Percentiles rank a stretch among this genome's conserved stretches.
Conservation (phyloP, 805 yeast species). For the Schizosaccharomyces cryophilus region DNA sequence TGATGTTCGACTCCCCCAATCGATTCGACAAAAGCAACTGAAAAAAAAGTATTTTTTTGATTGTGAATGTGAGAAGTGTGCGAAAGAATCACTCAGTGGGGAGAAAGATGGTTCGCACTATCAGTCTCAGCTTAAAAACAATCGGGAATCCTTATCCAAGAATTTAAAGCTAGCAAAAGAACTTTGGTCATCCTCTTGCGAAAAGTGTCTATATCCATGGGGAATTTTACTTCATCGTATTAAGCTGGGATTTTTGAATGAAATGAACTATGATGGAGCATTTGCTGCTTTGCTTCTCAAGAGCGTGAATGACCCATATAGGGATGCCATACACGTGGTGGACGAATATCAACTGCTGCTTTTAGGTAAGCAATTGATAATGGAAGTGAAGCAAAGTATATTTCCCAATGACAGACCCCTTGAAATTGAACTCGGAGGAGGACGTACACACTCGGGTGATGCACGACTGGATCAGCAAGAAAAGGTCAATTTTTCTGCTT, state of each 20-base stretch:
- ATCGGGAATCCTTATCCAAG: background rate
- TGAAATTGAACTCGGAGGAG: background rate
- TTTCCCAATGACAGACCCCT: background rate
- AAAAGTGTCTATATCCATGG: background rate
- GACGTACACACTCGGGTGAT: too few species aligned
- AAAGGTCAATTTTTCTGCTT: background rate
- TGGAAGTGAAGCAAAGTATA: background rate
- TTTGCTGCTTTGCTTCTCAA: background rate
- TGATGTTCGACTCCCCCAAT: constrained; percentile 4
- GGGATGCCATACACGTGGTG: background rate
- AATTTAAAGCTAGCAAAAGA: background rate
- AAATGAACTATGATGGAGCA: background rate
- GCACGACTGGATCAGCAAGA: too few species aligned
- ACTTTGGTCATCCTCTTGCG: background rate
- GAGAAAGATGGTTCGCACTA: background rate
- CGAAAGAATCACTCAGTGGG: background rate
- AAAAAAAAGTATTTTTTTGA: constrained; percentile 4
- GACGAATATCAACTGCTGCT: background rate
- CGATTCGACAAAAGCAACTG: constrained; percentile 1
- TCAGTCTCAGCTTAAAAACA: background rate
- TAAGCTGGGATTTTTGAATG: background rate
- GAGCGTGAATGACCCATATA: background rate
- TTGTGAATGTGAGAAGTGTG: constrained; percentile 5
- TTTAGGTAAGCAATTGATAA: background rate
- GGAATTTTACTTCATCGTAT: background rate